These are phyloP conservation scores for Jimgerdemannia flammicorona DNA, from an alignment of 192 early-diverging fungal species.

Conservation along the genomic window DNA sequence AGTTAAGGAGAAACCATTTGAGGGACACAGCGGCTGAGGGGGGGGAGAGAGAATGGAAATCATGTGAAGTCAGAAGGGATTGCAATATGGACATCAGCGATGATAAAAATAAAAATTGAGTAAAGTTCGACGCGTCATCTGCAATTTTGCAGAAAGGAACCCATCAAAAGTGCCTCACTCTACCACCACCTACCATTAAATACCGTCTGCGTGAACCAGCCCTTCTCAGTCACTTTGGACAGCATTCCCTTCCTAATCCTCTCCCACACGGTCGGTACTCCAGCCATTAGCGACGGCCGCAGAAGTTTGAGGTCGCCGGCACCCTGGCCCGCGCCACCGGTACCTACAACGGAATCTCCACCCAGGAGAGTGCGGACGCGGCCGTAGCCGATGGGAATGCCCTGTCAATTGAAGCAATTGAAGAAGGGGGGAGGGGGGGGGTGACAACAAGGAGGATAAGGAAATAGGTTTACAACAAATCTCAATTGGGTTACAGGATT, in stretches of 20 bases:
- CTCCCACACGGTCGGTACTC: constrained; percentile 79
- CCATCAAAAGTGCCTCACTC: too few species aligned
- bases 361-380: constrained; percentile 57
- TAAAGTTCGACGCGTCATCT: neutral
- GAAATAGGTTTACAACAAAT: too few species aligned
- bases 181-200: constrained; percentile 41
- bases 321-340: constrained; percentile 50
- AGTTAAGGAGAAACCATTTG: constrained; percentile 43
- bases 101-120: too few species aligned
- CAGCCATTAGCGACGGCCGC: constrained; percentile 65
- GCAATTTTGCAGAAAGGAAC: neutral
- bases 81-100: too few species aligned
- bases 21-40: constrained; percentile 42
- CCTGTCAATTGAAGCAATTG: constrained; percentile 11
- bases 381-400: constrained; percentile 61
- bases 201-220: constrained; percentile 30
- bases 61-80: too few species aligned
- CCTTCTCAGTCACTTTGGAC: constrained; percentile 43
- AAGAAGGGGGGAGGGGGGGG: neutral
- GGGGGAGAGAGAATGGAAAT: neutral
- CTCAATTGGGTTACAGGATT: constrained; percentile 20
- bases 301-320: constrained; percentile 66
- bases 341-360: constrained; percentile 47
- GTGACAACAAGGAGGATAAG: neutral
- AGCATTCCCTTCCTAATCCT: constrained; percentile 70